A percentile compares a stretch with the other conserved stretches of the same genome.
Evolutionary conservation across 75 land plant species (phyloP).

Genomic region (Ceratopteris richardii): DNA sequence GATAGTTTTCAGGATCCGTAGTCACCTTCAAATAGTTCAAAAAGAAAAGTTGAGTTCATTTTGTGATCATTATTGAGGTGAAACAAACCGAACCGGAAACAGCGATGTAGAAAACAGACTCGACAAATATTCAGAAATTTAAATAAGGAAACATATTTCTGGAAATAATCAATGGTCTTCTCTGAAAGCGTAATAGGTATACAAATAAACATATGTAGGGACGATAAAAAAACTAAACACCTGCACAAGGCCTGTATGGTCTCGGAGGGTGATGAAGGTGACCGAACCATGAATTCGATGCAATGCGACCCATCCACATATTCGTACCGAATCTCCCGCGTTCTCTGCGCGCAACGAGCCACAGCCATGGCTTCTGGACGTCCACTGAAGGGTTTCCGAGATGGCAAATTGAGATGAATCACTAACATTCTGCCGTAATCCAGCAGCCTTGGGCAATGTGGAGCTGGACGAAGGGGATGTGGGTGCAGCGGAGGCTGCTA

Average conservation of each 20-base stretch:
- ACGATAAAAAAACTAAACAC: too few relatives aligned
- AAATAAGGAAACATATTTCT: too few relatives aligned
- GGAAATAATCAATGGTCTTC: too few relatives aligned
- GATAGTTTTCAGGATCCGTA: constrained; percentile 63
- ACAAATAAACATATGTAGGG: too few relatives aligned
- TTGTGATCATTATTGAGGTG: background rate
- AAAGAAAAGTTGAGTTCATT: background rate
- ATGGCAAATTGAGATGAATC: constrained; percentile 17
- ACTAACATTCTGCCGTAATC: constrained; percentile 20
- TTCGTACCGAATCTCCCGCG: constrained; percentile 61
- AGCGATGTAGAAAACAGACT: background rate
- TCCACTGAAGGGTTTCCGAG: constrained; percentile 34
- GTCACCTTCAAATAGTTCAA: constrained; percentile 35
- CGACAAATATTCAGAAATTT: too few relatives aligned
- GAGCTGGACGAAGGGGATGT: constrained; percentile 6
- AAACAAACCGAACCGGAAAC: background rate
- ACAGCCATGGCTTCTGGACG: constrained; percentile 50
- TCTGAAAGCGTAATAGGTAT: too few relatives aligned
- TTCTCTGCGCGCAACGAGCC: constrained; percentile 49
- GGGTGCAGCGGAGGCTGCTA: constrained; percentile 32
- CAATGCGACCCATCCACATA: constrained; percentile 96
- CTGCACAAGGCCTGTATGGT: constrained; percentile 85
- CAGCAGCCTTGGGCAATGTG: constrained; percentile 13
- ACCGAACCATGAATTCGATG: constrained; percentile 78
- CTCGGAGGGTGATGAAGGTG: constrained; percentile 83